These are phyloP conservation scores for Geotrichum fermentans DNA, from an alignment of 1,139 yeast species.

Conservation along the genomic window DNA sequence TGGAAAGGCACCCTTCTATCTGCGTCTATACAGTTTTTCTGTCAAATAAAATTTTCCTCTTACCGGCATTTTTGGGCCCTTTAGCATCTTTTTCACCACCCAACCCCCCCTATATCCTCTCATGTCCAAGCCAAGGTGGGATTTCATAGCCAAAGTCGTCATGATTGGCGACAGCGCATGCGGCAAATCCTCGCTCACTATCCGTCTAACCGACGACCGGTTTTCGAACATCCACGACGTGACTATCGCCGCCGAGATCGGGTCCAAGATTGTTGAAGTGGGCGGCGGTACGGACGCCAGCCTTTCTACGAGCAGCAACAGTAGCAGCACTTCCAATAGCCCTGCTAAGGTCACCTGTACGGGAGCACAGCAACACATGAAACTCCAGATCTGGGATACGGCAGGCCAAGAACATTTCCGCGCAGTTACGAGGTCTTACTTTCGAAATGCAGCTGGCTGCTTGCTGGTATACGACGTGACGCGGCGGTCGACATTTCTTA, in stretches of 20 bases:
- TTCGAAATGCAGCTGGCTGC: conserved; percentile 80
- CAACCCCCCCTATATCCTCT: too few species aligned
- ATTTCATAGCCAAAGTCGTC: conserved; percentile 30
- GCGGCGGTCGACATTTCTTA: conserved; percentile 49
- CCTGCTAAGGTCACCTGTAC: not conserved
- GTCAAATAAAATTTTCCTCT: too few species aligned
- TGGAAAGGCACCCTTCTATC: too few species aligned
- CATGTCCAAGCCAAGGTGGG: conserved; percentile 23
- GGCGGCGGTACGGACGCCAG: not conserved
- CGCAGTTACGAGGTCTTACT: conserved; percentile 81
- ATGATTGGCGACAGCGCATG: conserved; percentile 29
- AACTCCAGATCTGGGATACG: conserved; percentile 52
- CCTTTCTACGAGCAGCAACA: not conserved
- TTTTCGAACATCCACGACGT: conserved; percentile 38
- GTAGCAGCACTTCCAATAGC: not conserved
- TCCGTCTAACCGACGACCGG: conserved; percentile 37
- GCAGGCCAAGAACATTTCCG: conserved; percentile 96
- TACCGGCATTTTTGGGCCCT: too few species aligned
- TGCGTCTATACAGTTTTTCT: too few species aligned
- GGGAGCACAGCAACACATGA: conserved; percentile 23
- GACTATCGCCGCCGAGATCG: conserved; percentile 40
- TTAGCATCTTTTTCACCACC: too few species aligned
- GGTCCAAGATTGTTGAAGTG: conserved; percentile 36
- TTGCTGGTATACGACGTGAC: conserved; percentile 84
- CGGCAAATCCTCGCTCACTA: conserved; percentile 38